Evolutionary conservation across 1,284 basidiomycete species (phyloP), one percentile per base, ranked within the genome.

Genomic region (Rhodotorula sp.): DNA sequence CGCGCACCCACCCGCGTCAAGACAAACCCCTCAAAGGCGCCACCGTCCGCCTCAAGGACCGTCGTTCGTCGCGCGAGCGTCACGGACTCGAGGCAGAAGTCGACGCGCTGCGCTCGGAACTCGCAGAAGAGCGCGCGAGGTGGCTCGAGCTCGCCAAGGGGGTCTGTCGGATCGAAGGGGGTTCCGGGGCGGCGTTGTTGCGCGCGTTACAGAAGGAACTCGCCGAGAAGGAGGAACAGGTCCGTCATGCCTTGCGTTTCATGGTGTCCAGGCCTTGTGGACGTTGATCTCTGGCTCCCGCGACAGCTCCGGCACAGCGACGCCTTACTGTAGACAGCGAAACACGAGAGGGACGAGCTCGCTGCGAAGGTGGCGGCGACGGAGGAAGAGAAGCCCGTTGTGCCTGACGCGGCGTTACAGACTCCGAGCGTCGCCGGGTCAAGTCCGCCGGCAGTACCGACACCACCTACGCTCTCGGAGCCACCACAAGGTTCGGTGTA

Each of bases 321-420:
- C 30, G 62, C 45, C 29, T 30, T 1, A 3, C 17, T 22, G 45
- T 22, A 1, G 30, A 55, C 8, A 24, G 62, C 45, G 44, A 64
- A 24, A 37, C 17, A 29, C 62, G 62, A 64, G 30, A 33, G 45
- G 29, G 55, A 64, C 15, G 62, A 57, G 8, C 62, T 56, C 20
- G 18, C 30, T 6, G 45, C 46, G 7, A 4, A 14, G 45, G 15
- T 33, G 15, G 14, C 29, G 14, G 17, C 30, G 45, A 54, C 24
- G 12, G 2, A 17, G 10, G 15, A 15, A 30, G 20, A 57, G 62
- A 8, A 51, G 22, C 49, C 22, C n/a, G 24, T 33, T 8, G 55
- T 48, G 3, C 54, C 33, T 24, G 54, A 6, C 48, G 24, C 17
- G 44, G 3, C 15, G 44, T n/a, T n/a, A 45, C 5, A 12, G 48